Evolutionary conservation across 2,329 filamentous ascomycete genomes (phyloP).

Genomic region (Botrytis medusae): DNA sequence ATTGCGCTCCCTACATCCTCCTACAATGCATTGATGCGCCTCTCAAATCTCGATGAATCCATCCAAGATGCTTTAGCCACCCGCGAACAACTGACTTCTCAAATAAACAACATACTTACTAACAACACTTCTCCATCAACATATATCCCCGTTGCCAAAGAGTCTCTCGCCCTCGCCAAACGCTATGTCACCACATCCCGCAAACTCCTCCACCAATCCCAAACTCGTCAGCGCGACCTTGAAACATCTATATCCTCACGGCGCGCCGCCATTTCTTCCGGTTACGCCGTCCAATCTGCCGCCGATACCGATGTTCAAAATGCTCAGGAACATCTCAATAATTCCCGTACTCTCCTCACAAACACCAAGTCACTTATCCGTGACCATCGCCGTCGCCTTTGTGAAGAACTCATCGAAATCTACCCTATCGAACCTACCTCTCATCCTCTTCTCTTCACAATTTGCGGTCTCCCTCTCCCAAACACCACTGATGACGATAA

Average conservation of each 20-base stretch:
- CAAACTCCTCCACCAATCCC: constrained; percentile 62
- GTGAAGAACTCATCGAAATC: constrained; percentile 75
- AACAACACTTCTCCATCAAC: constrained; percentile 43
- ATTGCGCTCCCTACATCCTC: constrained; percentile 65
- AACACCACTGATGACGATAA: constrained; percentile 73
- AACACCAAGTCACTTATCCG: constrained; percentile 65
- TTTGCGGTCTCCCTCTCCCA: constrained; percentile 74
- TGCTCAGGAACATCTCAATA: constrained; percentile 57
- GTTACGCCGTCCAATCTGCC: constrained; percentile 58
- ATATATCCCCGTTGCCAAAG: constrained; percentile 49
- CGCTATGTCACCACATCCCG: constrained; percentile 62
- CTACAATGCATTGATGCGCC: constrained; percentile 83
- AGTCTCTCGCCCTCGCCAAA: constrained; percentile 49
- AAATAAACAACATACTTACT: constrained; percentile 66
- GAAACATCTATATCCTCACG: constrained; percentile 64
- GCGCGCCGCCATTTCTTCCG: constrained; percentile 64
- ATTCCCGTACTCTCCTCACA: constrained; percentile 55
- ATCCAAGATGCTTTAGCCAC: constrained; percentile 86
- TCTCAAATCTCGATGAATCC: constrained; percentile 85
- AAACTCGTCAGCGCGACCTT: constrained; percentile 66
- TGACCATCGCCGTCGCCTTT: constrained; percentile 85
- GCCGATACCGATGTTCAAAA: constrained; percentile 61
- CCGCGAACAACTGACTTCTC: constrained; percentile 68
- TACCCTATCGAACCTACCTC: constrained; percentile 74
- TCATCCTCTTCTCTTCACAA: constrained; percentile 75